Evolutionary conservation across 208 protist species (phyloP).

Genomic region (Trichomonas tenax): DNA sequence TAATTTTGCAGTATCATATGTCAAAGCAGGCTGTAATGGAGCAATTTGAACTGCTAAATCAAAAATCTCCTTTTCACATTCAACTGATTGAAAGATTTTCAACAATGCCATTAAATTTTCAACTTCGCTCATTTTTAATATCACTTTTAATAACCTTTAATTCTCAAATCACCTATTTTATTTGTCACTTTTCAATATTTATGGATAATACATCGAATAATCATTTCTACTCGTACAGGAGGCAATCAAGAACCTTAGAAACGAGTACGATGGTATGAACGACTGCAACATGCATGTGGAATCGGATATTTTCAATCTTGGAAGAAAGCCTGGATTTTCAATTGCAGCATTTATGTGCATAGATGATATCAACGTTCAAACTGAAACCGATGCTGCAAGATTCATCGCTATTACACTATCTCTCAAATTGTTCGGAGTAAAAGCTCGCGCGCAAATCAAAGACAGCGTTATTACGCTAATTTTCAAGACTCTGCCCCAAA

Average conservation of each 20-base stretch:
- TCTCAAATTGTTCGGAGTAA: not conserved
- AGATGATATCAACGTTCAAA: not conserved
- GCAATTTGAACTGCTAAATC: too few species aligned
- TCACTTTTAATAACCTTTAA: too few species aligned
- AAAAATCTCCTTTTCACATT: too few species aligned
- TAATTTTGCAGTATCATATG: too few species aligned
- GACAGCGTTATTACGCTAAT: not conserved
- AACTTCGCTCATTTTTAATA: too few species aligned
- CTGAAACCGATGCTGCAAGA: not conserved
- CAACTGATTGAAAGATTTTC: too few species aligned
- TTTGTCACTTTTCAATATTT: not conserved
- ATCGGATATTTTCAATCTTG: not conserved
- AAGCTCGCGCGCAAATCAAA: not conserved
- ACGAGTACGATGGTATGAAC: not conserved
- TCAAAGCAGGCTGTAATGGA: too few species aligned
- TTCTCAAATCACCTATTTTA: too few species aligned
- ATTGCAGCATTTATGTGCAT: not conserved
- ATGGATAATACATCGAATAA: not conserved
- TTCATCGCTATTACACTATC: not conserved
- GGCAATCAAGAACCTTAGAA: not conserved
- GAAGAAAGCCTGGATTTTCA: not conserved
- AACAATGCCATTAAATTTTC: too few species aligned
- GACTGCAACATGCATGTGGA: not conserved
- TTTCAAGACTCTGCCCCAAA: not conserved
- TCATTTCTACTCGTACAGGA: not conserved